phyloP scores from a whole-genome alignment of 495 filamentous ascomycete species.

The Aspergillus ellipticus region DNA sequence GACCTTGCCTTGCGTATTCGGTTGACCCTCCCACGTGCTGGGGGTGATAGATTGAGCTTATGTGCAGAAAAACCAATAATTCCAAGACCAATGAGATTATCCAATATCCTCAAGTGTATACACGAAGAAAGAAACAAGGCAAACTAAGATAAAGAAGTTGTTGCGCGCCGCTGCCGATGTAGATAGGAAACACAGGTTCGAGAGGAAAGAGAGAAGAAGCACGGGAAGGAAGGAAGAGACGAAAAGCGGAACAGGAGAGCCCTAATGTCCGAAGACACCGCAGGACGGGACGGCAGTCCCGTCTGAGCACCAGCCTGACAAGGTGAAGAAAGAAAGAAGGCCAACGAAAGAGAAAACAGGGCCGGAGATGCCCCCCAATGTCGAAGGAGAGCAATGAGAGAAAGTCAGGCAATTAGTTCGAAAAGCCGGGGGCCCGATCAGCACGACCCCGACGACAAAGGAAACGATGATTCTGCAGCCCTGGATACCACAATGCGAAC shows the following conservation, averaged over 20 bases:
- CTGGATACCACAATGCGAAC: constrained; percentile 6
- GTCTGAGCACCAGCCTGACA: no score
- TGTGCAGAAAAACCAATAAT: neutral
- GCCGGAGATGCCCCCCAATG: neutral
- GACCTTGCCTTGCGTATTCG: neutral
- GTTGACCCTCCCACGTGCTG: no score
- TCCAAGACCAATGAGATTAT: constrained; percentile 5
- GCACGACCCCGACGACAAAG: neutral
- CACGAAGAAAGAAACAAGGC: constrained; percentile 3
- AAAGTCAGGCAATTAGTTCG: neutral
- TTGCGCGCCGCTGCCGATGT: neutral
- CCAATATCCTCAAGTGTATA: constrained; percentile 12
- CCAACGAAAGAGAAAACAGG: neutral
- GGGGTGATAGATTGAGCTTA: neutral
- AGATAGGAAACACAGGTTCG: neutral
- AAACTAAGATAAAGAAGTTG: neutral
- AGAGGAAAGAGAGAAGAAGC: neutral
- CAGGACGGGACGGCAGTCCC: neutral
- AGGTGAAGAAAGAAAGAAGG: constrained; percentile 4
- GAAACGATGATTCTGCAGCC: constrained; percentile 3
- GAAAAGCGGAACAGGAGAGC: neutral
- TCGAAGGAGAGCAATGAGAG: neutral
- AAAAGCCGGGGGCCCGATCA: neutral
- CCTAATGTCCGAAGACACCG: neutral
- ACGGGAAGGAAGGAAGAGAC: neutral